These are phyloP conservation scores for Cryptomeria japonica DNA, from an alignment of 75 land plant genomes.

Conservation along the genomic window DNA sequence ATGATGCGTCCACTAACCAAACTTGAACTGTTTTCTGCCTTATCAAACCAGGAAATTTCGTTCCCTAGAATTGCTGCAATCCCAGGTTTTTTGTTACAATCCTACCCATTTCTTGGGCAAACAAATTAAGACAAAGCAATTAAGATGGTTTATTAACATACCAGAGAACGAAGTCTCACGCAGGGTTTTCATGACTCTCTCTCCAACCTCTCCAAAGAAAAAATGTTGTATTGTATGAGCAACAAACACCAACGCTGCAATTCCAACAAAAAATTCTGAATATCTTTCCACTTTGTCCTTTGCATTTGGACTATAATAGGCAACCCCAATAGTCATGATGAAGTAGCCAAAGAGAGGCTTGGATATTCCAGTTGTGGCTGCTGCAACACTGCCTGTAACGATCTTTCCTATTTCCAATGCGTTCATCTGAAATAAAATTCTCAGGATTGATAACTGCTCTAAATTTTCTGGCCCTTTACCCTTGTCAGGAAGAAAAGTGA, in stretches of 20 bases:
- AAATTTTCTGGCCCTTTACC: not conserved
- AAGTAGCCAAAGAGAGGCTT: conserved; percentile 45
- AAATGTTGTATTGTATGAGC: conserved; percentile 49
- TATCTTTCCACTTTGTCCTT: conserved; percentile 22
- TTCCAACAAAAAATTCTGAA: conserved; percentile 23
- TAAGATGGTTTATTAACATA: conserved; percentile 3
- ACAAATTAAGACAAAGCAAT: not conserved
- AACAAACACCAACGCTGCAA: conserved; percentile 31
- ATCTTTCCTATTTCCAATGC: conserved; percentile 28
- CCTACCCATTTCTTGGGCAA: not conserved
- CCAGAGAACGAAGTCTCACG: conserved; percentile 41
- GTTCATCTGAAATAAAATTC: conserved; percentile 39
- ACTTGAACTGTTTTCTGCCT: conserved; percentile 48
- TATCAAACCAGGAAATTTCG: conserved; percentile 78
- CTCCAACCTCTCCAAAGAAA: conserved; percentile 52
- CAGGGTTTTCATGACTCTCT: conserved; percentile 41
- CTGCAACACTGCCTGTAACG: conserved; percentile 26
- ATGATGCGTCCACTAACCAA: conserved; percentile 44
- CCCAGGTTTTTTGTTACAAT: not conserved
- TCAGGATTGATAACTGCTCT: conserved; percentile 12
- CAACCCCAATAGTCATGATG: conserved; percentile 44
- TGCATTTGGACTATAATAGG: conserved; percentile 24
- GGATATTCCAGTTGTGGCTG: conserved; percentile 41
- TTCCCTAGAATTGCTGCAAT: conserved; percentile 55
- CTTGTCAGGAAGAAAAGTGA: not conserved